Base-by-base conservation (phyloP, 2,329 filamentous ascomycete species). In the Amylocarpus encephaloides region DNA sequence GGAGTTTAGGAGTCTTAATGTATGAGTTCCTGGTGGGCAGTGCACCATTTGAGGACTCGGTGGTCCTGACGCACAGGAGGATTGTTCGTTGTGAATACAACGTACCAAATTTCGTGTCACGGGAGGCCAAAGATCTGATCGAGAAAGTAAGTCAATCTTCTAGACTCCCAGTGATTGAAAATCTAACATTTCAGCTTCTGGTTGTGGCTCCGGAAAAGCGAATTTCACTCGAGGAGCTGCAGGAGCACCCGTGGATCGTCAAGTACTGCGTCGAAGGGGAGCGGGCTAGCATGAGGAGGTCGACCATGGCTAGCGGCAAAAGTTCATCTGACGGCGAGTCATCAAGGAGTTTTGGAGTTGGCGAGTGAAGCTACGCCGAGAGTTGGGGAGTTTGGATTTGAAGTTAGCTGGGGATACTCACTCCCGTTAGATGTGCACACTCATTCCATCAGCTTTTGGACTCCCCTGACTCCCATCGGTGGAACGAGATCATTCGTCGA, bases 11-110 rank as follows among this genome's bases (percentile, higher is more conserved):
- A 22, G 91, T 96, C n/a, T 69, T 96, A 69, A 93, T 85, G 3
- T 96, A 96, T 63, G 91, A 96, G 70, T 96, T 96, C 62, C 70
- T 96, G 50, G 87, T 94, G 15, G 92, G 92, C 49, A 88, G 95
- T 72, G 90, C 92, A 18, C 92, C 91, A 0, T 96, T 96, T 63
- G 91, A 96, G 69, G 91, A 96, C 63, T 91, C 87, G 2, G 86
- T 87, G 3, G 80, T 90, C 57, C 93, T 95, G 86, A 96, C 91
- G 26, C 88, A 94, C 60, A 76, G 87, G 59, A 82, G 89, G 62
- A 96, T 96, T 67, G 80, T 82, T 4, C 76, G 87, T 58, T 87
- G 84, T 30, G 91, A 96, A 62, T 95, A 95, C 86, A 84, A 83
- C 0, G 83, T 96, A 45, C 91, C 91, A 1, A 82, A 81, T 3